Conservation (phyloP, 257 asterid genomes). For the Mentha longifolia region DNA sequence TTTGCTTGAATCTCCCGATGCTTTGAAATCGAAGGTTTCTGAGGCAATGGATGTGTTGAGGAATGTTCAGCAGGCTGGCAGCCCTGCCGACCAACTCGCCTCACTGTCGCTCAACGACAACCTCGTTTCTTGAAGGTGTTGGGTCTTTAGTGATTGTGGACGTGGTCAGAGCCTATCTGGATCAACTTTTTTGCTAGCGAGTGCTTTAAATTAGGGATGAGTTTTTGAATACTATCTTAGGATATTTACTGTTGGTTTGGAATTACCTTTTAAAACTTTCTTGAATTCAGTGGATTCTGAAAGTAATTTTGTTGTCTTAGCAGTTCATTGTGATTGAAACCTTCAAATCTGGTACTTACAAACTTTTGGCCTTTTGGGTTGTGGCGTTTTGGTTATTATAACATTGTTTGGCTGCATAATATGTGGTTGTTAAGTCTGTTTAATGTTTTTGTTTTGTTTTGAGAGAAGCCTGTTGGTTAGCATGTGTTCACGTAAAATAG, state of each 20-base stretch:
- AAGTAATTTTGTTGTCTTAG: background rate
- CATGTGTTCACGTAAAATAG: no score
- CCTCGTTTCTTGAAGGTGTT: conserved; percentile 52
- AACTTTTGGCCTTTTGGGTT: no score
- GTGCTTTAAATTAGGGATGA: background rate
- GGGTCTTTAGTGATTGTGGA: background rate
- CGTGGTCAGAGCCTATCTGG: conserved; percentile 13
- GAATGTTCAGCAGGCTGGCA: conserved; percentile 52
- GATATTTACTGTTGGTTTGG: conserved; percentile 11
- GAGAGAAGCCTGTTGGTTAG: no score
- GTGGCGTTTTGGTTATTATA: no score
- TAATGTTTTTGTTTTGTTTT: no score
- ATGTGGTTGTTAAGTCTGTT: no score
- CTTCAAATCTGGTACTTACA: no score
- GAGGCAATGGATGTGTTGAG: conserved; percentile 81
- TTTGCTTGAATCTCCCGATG: conserved; percentile 76
- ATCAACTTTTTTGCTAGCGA: conserved; percentile 40
- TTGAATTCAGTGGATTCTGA: background rate
- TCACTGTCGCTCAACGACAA: conserved; percentile 64
- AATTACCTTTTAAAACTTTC: background rate
- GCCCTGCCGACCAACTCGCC: conserved; percentile 63
- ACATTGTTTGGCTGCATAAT: no score
- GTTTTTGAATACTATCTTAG: conserved; percentile 21
- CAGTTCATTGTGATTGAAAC: background rate
- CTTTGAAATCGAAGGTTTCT: conserved; percentile 66